A percentile compares a stretch with the other conserved stretches of the same genome.
phyloP scores from a whole-genome alignment of 1,284 basidiomycete genomes.

The Puccinia novopanici region DNA sequence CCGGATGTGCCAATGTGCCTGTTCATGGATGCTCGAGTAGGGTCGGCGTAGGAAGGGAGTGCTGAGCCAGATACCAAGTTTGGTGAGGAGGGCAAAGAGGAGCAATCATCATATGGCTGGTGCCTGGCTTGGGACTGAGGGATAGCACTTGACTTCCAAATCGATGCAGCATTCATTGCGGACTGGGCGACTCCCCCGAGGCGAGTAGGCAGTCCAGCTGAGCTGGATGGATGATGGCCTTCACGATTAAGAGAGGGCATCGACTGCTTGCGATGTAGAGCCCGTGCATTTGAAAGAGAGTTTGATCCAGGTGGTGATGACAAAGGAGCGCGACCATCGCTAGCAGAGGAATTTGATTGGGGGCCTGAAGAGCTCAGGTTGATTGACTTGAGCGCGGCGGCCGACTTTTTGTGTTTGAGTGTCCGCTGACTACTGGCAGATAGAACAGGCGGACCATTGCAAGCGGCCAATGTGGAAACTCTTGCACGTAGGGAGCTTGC shows the following conservation, averaged over 20 bases:
- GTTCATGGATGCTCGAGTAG: slow-evolving; percentile 38
- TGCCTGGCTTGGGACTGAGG: slow-evolving; percentile 33
- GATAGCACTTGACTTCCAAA: slow-evolving; percentile 16
- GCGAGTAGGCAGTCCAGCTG: background rate
- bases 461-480: slow-evolving; percentile 14
- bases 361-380: slow-evolving; percentile 18
- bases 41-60: slow-evolving; percentile 33
- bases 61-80: slow-evolving; percentile 11
- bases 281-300: slow-evolving; percentile 8
- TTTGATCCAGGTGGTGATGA: slow-evolving; percentile 24
- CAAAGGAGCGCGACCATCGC: slow-evolving; percentile 7
- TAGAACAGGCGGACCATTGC: slow-evolving; percentile 22
- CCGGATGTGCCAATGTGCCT: slow-evolving; percentile 27
- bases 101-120: slow-evolving; percentile 15
- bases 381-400: slow-evolving; percentile 31
- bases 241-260: slow-evolving; percentile 44
- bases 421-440: slow-evolving; percentile 23
- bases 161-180: slow-evolving; percentile 19
- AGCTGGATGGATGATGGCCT: background rate
- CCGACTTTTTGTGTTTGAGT: slow-evolving; percentile 48
- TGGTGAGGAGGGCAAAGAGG: slow-evolving; percentile 6
- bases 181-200: background rate
- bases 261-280: slow-evolving; percentile 43
- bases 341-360: background rate
- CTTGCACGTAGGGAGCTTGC: slow-evolving; percentile 19